Evolutionary conservation across 345 rosid genomes (phyloP), one percentile per base, ranked within the genome.

Genomic region (Gossypium bickii): DNA sequence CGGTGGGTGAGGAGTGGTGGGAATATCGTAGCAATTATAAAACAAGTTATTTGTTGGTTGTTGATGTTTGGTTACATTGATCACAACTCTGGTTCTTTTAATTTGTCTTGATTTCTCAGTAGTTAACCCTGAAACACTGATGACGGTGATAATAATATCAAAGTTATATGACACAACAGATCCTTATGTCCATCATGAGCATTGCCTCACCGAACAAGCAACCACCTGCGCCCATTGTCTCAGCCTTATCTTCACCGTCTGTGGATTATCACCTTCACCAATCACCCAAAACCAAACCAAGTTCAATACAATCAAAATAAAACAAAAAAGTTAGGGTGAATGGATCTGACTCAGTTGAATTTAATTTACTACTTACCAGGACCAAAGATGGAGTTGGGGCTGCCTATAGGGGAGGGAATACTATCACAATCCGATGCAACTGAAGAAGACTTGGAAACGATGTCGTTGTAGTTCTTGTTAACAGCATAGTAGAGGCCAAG

Each of bases 201-300:
- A 81, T 78, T 92, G 97, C 75, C 88, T 80, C 78, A 94, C 97
- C 68, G 97, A 81, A 81, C 98, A 94, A 16, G 94, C 98, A 79
- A 94, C 98, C 81, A 92, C 93, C 83, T 86, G 93, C 58, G 97
- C 98, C 97, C 98, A 92, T 76, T 89, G 97, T 80, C 86, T 88
- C 80, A 94, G 79, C 85, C 93, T 86, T 75, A 89, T 90, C 87
- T 92, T 94, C 92, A 90, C 85, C 84, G 84, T 84, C 81, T 88
- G 81, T 1, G 97, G 94, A 86, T 87, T 86, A 71, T 89, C 97
- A 68, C 93, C 98, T 92, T 68, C 74, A 59, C 56, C 45, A 71
- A 61, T 29, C 69, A 73, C 18, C 48, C 41, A 34, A 34, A 34
- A 44, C 61, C 15, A 55, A 53, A 13, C 24, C 45, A 57, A 34